phyloP scores from a whole-genome alignment of 192 early-diverging fungal species.

The Coemansia reversa region DNA sequence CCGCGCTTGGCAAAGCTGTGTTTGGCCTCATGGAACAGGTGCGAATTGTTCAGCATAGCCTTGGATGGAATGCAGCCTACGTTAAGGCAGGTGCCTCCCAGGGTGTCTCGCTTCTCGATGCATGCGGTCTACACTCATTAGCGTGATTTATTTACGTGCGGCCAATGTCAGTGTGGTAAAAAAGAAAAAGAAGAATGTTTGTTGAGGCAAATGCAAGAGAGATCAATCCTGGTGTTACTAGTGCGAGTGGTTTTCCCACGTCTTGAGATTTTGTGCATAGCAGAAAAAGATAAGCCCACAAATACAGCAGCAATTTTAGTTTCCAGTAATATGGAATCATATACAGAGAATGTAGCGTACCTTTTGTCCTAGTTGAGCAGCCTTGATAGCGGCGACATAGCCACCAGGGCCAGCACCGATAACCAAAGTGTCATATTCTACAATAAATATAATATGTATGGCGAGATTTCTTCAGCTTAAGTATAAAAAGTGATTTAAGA shows the following conservation, averaged over 20 bases:
- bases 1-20: conserved; percentile 92
- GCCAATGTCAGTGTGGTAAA: not conserved
- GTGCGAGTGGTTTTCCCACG: no score
- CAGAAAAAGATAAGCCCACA: not conserved
- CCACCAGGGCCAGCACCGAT: conserved; percentile 98
- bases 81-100: conserved; percentile 98
- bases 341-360: conserved; percentile 38
- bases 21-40: conserved; percentile 90
- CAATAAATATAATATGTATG: not conserved
- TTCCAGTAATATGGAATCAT: no score
- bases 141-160: not conserved
- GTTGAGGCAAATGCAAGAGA: no score
- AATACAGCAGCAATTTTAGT: no score
- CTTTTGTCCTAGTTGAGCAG: conserved; percentile 96
- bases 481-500: not conserved
- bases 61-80: conserved; percentile 99
- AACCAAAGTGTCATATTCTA: conserved; percentile 79
- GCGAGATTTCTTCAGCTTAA: not conserved
- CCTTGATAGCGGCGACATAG: conserved; percentile 98
- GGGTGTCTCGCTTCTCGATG: conserved; percentile 90
- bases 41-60: conserved; percentile 97
- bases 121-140: conserved; percentile 77
- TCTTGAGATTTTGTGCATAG: no score
- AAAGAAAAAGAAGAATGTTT: not conserved
- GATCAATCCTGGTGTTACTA: no score